Conservation (phyloP, 441 rosid genomes). For the Populus hybrid region DNA sequence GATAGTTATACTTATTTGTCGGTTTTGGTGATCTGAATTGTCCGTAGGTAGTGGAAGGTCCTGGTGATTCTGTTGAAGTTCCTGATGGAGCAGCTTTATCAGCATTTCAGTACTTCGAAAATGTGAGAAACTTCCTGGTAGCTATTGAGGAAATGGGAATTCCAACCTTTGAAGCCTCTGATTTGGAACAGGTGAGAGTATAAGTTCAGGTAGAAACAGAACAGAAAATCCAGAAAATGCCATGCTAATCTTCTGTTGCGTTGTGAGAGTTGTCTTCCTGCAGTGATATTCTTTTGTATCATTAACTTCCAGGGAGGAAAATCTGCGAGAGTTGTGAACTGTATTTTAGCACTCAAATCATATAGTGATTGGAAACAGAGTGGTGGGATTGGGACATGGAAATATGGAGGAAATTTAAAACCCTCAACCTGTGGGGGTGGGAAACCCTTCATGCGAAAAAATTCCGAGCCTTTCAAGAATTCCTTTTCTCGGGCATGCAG, state of each 20-base stretch:
- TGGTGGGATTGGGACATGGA: conserved; percentile 88
- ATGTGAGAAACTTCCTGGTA: conserved; percentile 88
- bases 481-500: conserved; percentile 45
- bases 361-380: conserved; percentile 83
- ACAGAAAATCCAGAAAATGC: not conserved
- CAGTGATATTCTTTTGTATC: conserved; percentile 2
- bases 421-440: conserved; percentile 42
- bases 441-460: conserved; percentile 68
- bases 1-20: not conserved
- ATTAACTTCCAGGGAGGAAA: conserved; percentile 76
- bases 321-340: conserved; percentile 75
- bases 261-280: conserved; percentile 2
- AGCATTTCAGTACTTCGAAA: conserved; percentile 96
- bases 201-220: not conserved
- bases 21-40: not conserved
- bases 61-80: conserved; percentile 57
- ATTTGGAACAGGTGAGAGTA: conserved; percentile 70
- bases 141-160: conserved; percentile 73
- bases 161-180: conserved; percentile 92
- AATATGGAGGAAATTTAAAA: conserved; percentile 70
- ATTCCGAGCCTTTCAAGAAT: conserved; percentile 65
- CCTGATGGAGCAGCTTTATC: conserved; percentile 96
- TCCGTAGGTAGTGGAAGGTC: conserved; percentile 77
- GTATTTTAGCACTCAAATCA: conserved; percentile 83
- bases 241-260: not conserved